A percentile compares a stretch with the other conserved stretches of the same genome.
Conservation (phyloP, 2,329 filamentous ascomycete species). For the Pyricularia sp. region DNA sequence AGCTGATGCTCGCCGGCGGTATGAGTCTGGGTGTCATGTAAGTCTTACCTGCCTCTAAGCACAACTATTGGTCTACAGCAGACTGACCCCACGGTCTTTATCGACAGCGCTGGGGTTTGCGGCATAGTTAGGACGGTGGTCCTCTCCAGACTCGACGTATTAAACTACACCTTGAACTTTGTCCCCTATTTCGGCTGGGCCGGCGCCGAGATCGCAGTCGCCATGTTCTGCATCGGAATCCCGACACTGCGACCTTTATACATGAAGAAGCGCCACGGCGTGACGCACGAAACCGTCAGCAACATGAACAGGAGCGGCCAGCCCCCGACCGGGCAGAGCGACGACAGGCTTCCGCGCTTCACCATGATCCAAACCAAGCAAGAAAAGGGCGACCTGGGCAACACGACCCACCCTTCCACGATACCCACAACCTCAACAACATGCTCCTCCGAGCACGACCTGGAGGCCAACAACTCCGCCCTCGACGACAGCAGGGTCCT, state of each 20-base stretch:
- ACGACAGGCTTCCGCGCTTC: constrained; percentile 32
- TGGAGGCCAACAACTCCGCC: background rate
- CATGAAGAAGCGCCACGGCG: constrained; percentile 30
- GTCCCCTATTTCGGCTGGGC: constrained; percentile 27
- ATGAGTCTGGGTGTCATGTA: constrained; percentile 21
- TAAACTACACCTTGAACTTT: constrained; percentile 22
- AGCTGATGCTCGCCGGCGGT: constrained; percentile 29
- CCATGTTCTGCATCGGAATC: constrained; percentile 29
- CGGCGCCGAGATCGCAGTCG: constrained; percentile 26
- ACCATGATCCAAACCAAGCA: constrained; percentile 41
- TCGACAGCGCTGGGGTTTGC: constrained; percentile 16
- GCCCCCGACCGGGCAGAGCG: constrained; percentile 23
- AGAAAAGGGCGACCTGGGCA: constrained; percentile 9
- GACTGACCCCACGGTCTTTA: constrained; percentile 3
- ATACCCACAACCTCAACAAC: background rate
- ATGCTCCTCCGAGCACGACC: background rate
- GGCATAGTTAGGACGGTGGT: constrained; percentile 19
- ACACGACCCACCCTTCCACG: background rate
- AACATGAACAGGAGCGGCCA: constrained; percentile 54
- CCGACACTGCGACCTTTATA: constrained; percentile 29
- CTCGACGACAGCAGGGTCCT: constrained; percentile 2
- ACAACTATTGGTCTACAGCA: too few species aligned
- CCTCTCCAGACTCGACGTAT: constrained; percentile 14
- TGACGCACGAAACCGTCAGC: constrained; percentile 12
- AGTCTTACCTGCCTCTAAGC: background rate